Evolutionary conservation across 225 moss, liverwort and hornwort genomes (phyloP).

Genomic region (Neckera pumila): DNA sequence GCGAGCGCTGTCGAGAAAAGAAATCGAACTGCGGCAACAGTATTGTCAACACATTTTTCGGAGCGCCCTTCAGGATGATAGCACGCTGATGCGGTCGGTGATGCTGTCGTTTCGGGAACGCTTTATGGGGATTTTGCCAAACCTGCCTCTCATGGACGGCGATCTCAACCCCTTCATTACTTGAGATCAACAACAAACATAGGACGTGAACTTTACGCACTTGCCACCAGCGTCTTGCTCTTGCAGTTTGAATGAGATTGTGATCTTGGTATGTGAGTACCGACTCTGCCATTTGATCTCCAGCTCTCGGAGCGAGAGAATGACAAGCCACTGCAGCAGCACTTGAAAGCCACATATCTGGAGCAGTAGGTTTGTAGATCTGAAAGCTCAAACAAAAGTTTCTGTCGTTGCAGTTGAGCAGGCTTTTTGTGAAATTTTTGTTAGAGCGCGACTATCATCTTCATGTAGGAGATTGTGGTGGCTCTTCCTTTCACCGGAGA

Average conservation of each 20-base stretch:
- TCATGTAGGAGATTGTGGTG: neutral
- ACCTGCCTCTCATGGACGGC: constrained; percentile 20
- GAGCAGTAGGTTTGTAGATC: neutral
- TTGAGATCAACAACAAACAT: neutral
- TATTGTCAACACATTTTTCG: constrained; percentile 35
- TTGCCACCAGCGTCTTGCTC: neutral
- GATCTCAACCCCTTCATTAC: constrained; percentile 1
- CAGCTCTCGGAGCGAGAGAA: neutral
- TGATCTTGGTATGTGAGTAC: neutral
- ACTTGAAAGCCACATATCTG: neutral
- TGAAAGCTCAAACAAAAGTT: neutral
- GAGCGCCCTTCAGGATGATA: constrained; percentile 37
- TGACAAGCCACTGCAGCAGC: neutral
- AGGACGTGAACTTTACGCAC: neutral
- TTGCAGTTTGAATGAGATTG: neutral
- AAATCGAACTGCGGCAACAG: constrained; percentile 46
- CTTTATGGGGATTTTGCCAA: constrained; percentile 49
- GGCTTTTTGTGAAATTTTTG: neutral
- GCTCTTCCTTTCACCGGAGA: constrained; percentile 5
- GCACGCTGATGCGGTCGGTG: constrained; percentile 35
- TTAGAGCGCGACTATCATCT: neutral
- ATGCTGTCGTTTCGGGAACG: constrained; percentile 41
- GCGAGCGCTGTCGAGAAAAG: constrained; percentile 20
- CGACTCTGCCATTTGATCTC: neutral
- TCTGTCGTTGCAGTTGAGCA: neutral